These are phyloP conservation scores for Neolentinus lepideus DNA, from an alignment of 1,284 basidiomycete species.

Conservation along the genomic window DNA sequence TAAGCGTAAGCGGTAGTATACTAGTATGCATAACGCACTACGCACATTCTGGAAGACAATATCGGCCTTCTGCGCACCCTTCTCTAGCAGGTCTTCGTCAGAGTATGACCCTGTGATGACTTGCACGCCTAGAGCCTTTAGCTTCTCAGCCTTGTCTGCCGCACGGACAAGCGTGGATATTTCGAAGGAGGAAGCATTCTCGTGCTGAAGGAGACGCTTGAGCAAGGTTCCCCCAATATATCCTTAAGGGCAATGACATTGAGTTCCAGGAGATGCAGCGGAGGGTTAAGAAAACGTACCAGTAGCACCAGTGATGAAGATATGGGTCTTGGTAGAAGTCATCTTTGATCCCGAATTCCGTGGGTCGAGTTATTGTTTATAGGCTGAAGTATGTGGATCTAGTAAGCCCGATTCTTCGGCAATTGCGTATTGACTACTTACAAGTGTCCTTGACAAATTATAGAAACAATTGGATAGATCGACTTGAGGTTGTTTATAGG, in stretches of 20 bases:
- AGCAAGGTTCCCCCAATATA: constrained; percentile 20
- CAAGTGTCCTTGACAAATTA: too few species aligned
- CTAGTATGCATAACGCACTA: neutral
- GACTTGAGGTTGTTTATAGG: too few species aligned
- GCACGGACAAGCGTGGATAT: constrained; percentile 16
- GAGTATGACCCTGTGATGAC: constrained; percentile 16
- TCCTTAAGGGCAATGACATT: constrained; percentile 8
- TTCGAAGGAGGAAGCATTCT: constrained; percentile 11
- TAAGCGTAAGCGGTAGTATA: neutral
- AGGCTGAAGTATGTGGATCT: too few species aligned
- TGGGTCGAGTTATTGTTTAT: too few species aligned
- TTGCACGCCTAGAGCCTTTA: constrained; percentile 18
- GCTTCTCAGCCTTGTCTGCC: constrained; percentile 17
- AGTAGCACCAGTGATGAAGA: constrained; percentile 15
- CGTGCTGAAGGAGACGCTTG: constrained; percentile 16
- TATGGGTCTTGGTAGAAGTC: constrained; percentile 1
- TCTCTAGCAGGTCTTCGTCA: constrained; percentile 16
- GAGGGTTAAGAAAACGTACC: neutral
- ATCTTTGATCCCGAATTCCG: neutral
- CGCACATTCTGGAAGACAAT: constrained; percentile 15
- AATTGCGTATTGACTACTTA: too few species aligned
- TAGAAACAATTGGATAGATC: too few species aligned
- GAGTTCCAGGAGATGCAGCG: neutral
- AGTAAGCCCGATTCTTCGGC: too few species aligned
- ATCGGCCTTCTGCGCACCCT: constrained; percentile 15